Conservation (phyloP, 2,329 filamentous ascomycete genomes). For the Apiospora hydei region DNA sequence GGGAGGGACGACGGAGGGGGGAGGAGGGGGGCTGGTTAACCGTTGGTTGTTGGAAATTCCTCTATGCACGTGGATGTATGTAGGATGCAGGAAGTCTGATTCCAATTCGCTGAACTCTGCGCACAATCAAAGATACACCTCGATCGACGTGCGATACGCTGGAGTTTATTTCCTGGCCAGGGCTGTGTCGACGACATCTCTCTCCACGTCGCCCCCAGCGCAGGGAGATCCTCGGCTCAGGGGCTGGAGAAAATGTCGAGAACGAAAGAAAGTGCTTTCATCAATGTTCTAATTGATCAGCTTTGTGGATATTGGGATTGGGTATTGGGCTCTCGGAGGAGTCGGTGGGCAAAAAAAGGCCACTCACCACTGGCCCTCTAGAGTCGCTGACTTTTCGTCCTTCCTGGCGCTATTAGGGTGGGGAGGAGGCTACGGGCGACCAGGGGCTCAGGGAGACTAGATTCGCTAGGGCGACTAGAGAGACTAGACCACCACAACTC, state of each 20-base stretch:
- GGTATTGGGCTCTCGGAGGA: constrained; percentile 3
- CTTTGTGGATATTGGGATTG: constrained; percentile 15
- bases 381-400: not conserved
- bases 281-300: not conserved
- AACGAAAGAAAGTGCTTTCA: constrained; percentile 4
- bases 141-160: constrained; percentile 5
- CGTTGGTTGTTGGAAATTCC: constrained; percentile 20
- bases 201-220: not conserved
- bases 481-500: constrained; percentile 11
- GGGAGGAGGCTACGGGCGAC: constrained; percentile 2
- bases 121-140: constrained; percentile 4
- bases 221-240: constrained; percentile 7
- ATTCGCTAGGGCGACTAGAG: constrained; percentile 2
- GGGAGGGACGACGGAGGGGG: not conserved
- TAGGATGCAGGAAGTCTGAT: not conserved
- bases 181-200: not conserved
- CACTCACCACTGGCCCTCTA: not conserved
- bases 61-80: constrained; percentile 16
- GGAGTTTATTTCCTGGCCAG: not conserved
- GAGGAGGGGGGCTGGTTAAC: not conserved
- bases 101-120: constrained; percentile 17
- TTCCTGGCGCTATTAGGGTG: constrained; percentile 17
- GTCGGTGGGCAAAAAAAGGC: not conserved
- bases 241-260: not conserved
- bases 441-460: constrained; percentile 14